phyloP scores from a whole-genome alignment of 352 stramenopile genomes.

The Elongisporangium anandrum region DNA sequence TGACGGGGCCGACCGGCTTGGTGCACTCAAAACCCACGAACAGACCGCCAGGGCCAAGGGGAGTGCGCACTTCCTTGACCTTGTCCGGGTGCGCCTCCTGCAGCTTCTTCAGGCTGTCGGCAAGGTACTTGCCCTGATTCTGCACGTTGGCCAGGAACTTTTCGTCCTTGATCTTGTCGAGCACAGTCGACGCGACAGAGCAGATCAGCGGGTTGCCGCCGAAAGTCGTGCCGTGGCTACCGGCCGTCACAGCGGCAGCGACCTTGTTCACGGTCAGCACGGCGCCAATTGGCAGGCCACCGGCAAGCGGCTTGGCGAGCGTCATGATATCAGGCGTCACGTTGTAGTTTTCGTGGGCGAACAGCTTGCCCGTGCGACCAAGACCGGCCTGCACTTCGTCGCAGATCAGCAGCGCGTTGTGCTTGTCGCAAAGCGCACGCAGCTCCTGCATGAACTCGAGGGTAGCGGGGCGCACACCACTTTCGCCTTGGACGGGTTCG shows the following conservation, averaged over 20 bases:
- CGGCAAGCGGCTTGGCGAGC: conserved; percentile 95
- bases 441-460: conserved; percentile 89
- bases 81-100: conserved; percentile 73
- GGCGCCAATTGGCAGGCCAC: conserved; percentile 94
- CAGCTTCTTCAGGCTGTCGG: conserved; percentile 47
- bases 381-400: conserved; percentile 98
- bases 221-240: conserved; percentile 96
- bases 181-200: conserved; percentile 81
- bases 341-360: conserved; percentile 93
- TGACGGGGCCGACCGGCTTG: conserved; percentile 51
- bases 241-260: conserved; percentile 86
- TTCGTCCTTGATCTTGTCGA: conserved; percentile 68
- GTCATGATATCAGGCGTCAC: conserved; percentile 96
- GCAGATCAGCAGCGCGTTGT: conserved; percentile 95
- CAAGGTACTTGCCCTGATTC: conserved; percentile 60
- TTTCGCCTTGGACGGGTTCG: conserved; percentile 90
- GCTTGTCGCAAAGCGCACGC: conserved; percentile 91
- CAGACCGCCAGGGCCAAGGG: conserved; percentile 64
- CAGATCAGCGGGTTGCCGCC: conserved; percentile 96
- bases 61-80: conserved; percentile 61
- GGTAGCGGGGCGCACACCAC: conserved; percentile 91
- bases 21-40: conserved; percentile 78
- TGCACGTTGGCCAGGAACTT: conserved; percentile 71
- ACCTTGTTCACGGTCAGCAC: conserved; percentile 92
- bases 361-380: conserved; percentile 93